Evolutionary conservation across 2,329 filamentous ascomycete species (phyloP).

Genomic region (Myriangium duriaei): DNA sequence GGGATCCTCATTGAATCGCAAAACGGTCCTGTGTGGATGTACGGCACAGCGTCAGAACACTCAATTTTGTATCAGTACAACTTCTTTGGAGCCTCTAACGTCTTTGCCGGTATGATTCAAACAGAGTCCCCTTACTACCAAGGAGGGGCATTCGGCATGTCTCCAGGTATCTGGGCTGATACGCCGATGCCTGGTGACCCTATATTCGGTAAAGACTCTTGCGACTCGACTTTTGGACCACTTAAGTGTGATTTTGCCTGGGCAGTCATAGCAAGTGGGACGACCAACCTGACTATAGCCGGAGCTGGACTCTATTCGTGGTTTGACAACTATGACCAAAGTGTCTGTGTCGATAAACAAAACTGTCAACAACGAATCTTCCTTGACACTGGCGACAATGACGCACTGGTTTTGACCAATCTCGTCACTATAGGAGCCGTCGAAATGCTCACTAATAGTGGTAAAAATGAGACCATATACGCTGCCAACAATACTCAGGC

Average conservation of each 20-base stretch:
- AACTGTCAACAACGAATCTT: neutral
- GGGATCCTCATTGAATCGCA: slow-evolving; percentile 30
- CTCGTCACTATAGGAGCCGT: too few relatives aligned
- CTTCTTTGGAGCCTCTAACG: slow-evolving; percentile 36
- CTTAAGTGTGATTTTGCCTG: neutral
- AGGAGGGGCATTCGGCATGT: too few relatives aligned
- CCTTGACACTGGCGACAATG: too few relatives aligned
- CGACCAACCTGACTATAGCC: neutral
- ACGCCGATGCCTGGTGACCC: too few relatives aligned
- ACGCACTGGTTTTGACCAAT: too few relatives aligned
- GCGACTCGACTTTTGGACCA: too few relatives aligned
- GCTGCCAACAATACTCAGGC: too few relatives aligned
- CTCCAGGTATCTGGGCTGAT: too few relatives aligned
- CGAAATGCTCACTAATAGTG: too few relatives aligned
- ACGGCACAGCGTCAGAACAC: slow-evolving; percentile 42
- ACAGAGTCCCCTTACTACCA: slow-evolving; percentile 7
- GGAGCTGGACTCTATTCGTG: neutral
- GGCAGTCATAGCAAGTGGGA: neutral
- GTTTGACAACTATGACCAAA: slow-evolving; percentile 1
- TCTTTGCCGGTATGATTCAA: slow-evolving; percentile 24
- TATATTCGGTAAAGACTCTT: too few relatives aligned
- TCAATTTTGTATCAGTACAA: slow-evolving; percentile 44
- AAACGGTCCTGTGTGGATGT: slow-evolving; percentile 41
- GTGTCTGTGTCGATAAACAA: neutral
- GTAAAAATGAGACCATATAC: too few relatives aligned